These are phyloP conservation scores for Ettlia oleoabundans DNA, from an alignment of 139 green algal species.

Conservation along the genomic window DNA sequence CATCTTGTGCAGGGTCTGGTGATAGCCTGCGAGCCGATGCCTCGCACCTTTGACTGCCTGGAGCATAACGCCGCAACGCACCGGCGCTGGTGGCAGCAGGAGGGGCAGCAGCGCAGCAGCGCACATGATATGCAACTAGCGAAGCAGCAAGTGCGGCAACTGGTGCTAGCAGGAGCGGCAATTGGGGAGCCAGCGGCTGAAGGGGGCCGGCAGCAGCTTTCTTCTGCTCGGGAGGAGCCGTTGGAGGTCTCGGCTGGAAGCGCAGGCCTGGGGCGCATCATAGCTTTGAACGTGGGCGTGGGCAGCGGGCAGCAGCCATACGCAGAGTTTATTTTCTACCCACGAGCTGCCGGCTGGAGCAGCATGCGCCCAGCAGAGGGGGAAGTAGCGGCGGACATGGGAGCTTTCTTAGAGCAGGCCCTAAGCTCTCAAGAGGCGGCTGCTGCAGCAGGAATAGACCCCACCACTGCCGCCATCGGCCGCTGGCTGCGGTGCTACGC, in stretches of 20 bases:
- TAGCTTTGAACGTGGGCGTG: not conserved
- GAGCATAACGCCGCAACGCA: not conserved
- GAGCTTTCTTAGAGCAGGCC: not conserved
- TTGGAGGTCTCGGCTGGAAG: not conserved
- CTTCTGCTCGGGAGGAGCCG: too few relatives aligned
- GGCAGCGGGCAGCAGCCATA: not conserved
- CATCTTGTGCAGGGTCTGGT: not conserved
- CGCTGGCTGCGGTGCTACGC: not conserved
- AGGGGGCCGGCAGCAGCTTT: too few relatives aligned
- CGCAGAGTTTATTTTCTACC: slow-evolving; percentile 11
- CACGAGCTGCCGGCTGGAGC: slow-evolving; percentile 18
- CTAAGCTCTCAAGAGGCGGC: not conserved
- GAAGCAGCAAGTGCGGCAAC: slow-evolving; percentile 15
- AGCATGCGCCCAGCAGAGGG: not conserved
- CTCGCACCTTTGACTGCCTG: slow-evolving; percentile 7
- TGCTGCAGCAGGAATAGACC: slow-evolving; percentile 4
- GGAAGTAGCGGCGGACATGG: slow-evolving; percentile 2
- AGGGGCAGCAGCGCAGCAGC: not conserved
- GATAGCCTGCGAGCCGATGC: slow-evolving; percentile 11
- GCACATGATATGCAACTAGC: too few relatives aligned
- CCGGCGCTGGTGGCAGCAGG: slow-evolving; percentile 9
- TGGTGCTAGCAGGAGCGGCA: not conserved
- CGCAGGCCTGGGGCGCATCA: not conserved
- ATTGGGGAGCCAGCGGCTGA: too few relatives aligned
- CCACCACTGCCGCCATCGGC: not conserved